A percentile compares a stretch with the other conserved stretches of the same genome.
Evolutionary conservation across 805 yeast species (phyloP).

Genomic region (Lachancea sp.): DNA sequence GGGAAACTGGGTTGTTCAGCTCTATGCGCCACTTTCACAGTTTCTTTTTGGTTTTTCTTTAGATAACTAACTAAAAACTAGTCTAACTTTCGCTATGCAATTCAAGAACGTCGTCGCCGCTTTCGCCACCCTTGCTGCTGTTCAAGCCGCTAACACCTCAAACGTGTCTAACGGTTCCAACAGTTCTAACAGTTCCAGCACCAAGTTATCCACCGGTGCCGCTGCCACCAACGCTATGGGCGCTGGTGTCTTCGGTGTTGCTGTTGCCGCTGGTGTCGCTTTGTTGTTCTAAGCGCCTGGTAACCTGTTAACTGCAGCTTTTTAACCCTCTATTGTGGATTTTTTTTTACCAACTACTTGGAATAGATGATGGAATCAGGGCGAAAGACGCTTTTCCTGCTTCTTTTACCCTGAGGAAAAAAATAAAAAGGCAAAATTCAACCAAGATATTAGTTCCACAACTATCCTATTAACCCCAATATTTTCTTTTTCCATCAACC

Average conservation of each 20-base stretch:
- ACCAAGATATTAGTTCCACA: too few relatives aligned
- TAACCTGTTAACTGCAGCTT: too few relatives aligned
- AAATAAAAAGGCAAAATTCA: too few relatives aligned
- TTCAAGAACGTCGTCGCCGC: constrained; percentile 62
- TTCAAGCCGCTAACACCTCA: constrained; percentile 49
- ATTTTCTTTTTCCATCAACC: background rate
- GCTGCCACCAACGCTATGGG: constrained; percentile 51
- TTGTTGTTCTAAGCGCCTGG: constrained; percentile 37
- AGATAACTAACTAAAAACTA: background rate
- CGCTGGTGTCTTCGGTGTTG: constrained; percentile 76
- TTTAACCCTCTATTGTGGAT: too few relatives aligned
- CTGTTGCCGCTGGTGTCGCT: constrained; percentile 76
- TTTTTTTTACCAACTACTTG: too few relatives aligned
- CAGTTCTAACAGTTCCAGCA: constrained; percentile 36
- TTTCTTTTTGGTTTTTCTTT: background rate
- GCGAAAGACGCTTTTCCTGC: too few relatives aligned
- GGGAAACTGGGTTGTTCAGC: background rate
- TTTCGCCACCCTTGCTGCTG: constrained; percentile 65
- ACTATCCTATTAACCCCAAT: background rate
- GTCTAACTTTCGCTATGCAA: constrained; percentile 47
- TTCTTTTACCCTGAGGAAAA: too few relatives aligned
- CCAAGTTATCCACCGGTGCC: constrained; percentile 43
- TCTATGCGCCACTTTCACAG: background rate
- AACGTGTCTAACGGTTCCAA: constrained; percentile 41
- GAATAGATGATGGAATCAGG: too few relatives aligned